A percentile compares a stretch with the other conserved stretches of the same genome.
Conservation (phyloP, 2,329 filamentous ascomycete species). For the Cladosporium sp. region DNA sequence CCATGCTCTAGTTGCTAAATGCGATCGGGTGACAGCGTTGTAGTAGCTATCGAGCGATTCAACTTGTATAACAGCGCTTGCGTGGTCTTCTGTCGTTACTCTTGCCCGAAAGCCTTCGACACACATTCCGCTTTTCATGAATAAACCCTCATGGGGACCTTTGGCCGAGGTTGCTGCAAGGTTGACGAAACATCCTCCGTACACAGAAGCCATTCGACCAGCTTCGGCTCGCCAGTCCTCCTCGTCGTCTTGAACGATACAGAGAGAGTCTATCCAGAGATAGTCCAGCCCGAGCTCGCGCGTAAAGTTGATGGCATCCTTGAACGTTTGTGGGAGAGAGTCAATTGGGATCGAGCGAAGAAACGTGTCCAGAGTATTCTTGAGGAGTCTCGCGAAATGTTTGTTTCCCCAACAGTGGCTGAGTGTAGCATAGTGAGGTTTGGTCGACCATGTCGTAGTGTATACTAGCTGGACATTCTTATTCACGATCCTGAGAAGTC, state of each 20-base stretch:
- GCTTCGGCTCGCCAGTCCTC: constrained; percentile 15
- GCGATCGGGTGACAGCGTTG: background rate
- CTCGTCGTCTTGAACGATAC: constrained; percentile 15
- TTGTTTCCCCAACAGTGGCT: too few species aligned
- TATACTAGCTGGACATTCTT: too few species aligned
- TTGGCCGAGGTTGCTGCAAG: background rate
- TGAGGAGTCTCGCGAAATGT: too few species aligned
- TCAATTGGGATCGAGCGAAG: too few species aligned
- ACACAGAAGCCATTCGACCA: background rate
- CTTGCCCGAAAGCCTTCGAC: background rate
- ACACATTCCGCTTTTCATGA: background rate
- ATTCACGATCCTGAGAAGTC: too few species aligned
- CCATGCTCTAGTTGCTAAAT: background rate
- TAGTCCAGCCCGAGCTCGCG: constrained; percentile 1
- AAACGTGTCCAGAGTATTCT: too few species aligned
- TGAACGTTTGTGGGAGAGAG: background rate
- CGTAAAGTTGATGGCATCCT: constrained; percentile 5
- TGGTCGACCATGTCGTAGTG: too few species aligned
- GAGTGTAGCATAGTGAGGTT: too few species aligned
- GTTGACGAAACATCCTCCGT: background rate
- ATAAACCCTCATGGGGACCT: background rate
- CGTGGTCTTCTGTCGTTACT: background rate
- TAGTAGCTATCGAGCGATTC: background rate
- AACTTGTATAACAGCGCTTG: background rate
- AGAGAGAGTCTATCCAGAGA: constrained; percentile 18